Base-by-base conservation (phyloP, 495 filamentous ascomycete genomes). In the Talaromyces adpressus region DNA sequence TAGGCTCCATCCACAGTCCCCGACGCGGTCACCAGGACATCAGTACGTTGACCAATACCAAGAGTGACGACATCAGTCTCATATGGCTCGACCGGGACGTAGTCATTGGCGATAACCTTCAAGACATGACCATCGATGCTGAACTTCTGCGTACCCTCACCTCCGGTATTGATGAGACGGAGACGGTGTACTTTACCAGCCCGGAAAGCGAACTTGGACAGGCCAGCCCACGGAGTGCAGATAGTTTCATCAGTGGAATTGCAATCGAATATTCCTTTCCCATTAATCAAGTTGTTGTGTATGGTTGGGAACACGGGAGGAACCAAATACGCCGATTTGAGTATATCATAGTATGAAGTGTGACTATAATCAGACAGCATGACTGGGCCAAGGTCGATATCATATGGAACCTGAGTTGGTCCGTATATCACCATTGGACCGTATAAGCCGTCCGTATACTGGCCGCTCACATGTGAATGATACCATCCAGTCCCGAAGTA, bases 401-500 rank as follows among this genome's bases (percentile, higher is more conserved):
- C 54, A 18, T 57, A 57, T 6, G 14, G 25, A 16, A 57, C 32
- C 25, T 57, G 54, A 2, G n/a, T 18, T 23, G 54, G 54, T 8
- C 27, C 54, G 18, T 57, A 32, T 14, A 57, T 57, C 2, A 66
- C 30, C 36, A 66, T 52, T 39, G 54, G 56, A 5, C 64, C 67
- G 25, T 25, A 62, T 51, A 71, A 59, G 59, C 83, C 85, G 57
- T 83, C 81, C 53, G 73, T 74, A 67, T 87, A 88, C 66, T 87
- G 85, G 14, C 77, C 77, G 7, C 75, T 76, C 71, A 83, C 85
- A 64, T 88, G 85, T 12, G 79, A 77, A 68, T 87, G 85, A 63
- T 84, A 88, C 84, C 83, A 86, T 11, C 69, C 75, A 16, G 78
- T 77, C 52, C 85, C 84, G 66, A 86, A 87, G 56, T 84, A 76